Conservation (phyloP, 257 asterid species). For the Solanum gandarillasii region DNA sequence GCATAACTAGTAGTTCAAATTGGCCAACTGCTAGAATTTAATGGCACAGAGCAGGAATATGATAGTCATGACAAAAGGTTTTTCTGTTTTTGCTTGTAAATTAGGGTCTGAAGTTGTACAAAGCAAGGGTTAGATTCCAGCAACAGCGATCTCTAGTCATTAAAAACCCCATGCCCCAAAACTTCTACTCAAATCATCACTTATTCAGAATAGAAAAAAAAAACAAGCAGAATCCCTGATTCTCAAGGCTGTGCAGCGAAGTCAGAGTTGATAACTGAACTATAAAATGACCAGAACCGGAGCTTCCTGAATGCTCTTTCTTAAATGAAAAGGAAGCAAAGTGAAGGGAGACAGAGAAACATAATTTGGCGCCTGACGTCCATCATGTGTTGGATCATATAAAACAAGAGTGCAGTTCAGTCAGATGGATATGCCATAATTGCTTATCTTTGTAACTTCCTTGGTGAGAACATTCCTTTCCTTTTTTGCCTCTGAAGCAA, state of each 20-base stretch:
- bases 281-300: neutral
- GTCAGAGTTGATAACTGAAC: neutral
- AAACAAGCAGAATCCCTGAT: neutral
- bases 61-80: neutral
- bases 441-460: constrained; percentile 85
- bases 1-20: neutral
- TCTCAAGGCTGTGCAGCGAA: neutral
- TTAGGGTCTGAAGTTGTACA: neutral
- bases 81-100: neutral
- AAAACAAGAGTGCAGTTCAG: neutral
- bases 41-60: neutral
- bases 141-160: neutral
- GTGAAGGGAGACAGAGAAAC: neutral
- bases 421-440: constrained; percentile 81
- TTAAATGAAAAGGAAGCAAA: neutral
- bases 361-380: neutral
- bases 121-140: neutral
- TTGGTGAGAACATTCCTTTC: constrained; percentile 55
- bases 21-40: neutral
- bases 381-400: neutral
- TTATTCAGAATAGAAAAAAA: neutral
- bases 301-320: neutral
- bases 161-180: neutral
- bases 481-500: constrained; percentile 63
- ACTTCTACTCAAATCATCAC: neutral